Evolutionary conservation across 192 early-diverging fungal species (phyloP), one percentile per base, ranked within the genome.

Genomic region (Coemansia sp.): DNA sequence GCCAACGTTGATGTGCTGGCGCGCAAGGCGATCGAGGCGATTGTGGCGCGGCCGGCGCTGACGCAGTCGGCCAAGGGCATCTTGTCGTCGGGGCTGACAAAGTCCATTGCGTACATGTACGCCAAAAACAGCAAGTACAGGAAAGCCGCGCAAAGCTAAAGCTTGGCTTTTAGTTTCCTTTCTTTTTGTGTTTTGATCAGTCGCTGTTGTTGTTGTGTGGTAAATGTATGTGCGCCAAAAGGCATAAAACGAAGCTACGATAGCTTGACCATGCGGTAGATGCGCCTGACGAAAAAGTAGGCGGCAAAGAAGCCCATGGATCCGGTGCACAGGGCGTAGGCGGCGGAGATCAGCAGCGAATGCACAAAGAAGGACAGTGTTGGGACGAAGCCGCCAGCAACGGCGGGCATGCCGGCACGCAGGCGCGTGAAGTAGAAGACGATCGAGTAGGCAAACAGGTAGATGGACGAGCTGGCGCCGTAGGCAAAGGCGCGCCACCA

Each of bases 401-500:
- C 41, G n/a, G 45, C 73, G 11, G 78, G 78, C 78, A 81, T 81
- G 9, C 78, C 78, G 12, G 91, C 86, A 12, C 82, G 84, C 18
- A 96, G 76, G 23, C 85, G 78, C 14, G 86, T 91, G 24, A 84
- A 80, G 76, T 89, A 90, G 72, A 91, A 96, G 52, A 87, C 73
- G 63, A 92, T 82, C 48, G 90, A 81, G 81, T 96, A 95, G 38
- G 89, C 72, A 70, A 93, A 92, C 39, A 95, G 87, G 76, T 95
- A 96, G 60, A 90, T 48, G 11, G 89, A 86, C 10, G 88, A 92
- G 55, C 89, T 88, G 12, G 85, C 93, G 9, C 88, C 86, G 7
- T 92, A 88, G 16, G 91, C 84, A 81, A 95, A 97, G 6, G 92
- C 87, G 52, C 91, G 77, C 96, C 96, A 98, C 94, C 94, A 96